Evolutionary conservation across 2,329 filamentous ascomycete genomes (phyloP).

Genomic region (Aspergillus ochraceoroseus): DNA sequence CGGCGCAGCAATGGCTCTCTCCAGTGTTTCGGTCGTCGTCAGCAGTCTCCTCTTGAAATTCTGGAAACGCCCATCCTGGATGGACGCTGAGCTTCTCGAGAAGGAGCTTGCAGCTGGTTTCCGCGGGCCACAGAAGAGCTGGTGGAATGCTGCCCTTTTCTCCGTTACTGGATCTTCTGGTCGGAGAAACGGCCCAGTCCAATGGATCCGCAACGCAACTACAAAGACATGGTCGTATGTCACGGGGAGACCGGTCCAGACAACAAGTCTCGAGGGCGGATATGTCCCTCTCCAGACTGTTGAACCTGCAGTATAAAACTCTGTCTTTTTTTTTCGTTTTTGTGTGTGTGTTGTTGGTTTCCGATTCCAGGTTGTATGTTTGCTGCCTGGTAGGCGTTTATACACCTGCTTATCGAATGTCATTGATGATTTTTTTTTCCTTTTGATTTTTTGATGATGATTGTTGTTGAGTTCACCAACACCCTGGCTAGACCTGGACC

Average conservation of each 20-base stretch:
- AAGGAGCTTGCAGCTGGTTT: slow-evolving; percentile 45
- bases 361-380: no score
- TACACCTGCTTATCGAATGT: no score
- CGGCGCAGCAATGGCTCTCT: slow-evolving; percentile 87
- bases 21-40: slow-evolving; percentile 82
- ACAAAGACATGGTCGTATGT: slow-evolving; percentile 28
- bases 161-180: slow-evolving; percentile 20
- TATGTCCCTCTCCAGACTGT: slow-evolving; percentile 47
- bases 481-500: no score
- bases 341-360: slow-evolving; percentile 9
- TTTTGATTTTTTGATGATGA: no score
- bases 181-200: slow-evolving; percentile 16
- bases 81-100: slow-evolving; percentile 66
- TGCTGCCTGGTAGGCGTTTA: background rate
- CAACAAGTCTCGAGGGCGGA: slow-evolving; percentile 31
- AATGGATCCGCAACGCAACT: slow-evolving; percentile 19
- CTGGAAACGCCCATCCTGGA: slow-evolving; percentile 81
- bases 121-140: slow-evolving; percentile 21
- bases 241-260: slow-evolving; percentile 26
- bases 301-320: slow-evolving; percentile 32
- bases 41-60: slow-evolving; percentile 79
- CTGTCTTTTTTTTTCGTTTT: slow-evolving; percentile 1
- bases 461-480: no score
- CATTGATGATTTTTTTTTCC: background rate
- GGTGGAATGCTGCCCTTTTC: slow-evolving; percentile 30